phyloP scores from a whole-genome alignment of 371 early-diverging fungal genomes.

The Mucor circinelloides region DNA sequence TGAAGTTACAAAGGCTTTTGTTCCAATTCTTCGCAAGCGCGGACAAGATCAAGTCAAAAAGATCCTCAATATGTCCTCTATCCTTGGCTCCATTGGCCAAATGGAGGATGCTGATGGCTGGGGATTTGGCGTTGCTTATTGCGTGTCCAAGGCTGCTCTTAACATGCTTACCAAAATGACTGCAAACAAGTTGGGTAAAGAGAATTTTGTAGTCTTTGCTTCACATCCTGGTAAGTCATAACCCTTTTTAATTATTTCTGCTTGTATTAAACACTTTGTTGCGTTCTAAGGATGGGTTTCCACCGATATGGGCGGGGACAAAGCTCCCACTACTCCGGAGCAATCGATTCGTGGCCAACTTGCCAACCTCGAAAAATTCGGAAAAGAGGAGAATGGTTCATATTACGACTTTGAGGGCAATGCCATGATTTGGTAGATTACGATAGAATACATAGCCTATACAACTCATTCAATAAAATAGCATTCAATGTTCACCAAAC shows the following conservation, averaged over 20 bases:
- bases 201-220: slow-evolving; percentile 24
- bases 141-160: slow-evolving; percentile 22
- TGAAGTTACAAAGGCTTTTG: slow-evolving; percentile 17
- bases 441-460: background rate
- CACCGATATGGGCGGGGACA: slow-evolving; percentile 25
- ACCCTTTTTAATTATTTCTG: too few species aligned
- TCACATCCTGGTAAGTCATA: slow-evolving; percentile 15
- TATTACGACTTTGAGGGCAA: slow-evolving; percentile 16
- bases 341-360: slow-evolving; percentile 20
- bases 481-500: background rate
- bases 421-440: slow-evolving; percentile 20
- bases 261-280: too few species aligned
- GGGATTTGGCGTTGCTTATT: slow-evolving; percentile 15
- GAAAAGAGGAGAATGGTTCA: slow-evolving; percentile 11
- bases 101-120: background rate
- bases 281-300: slow-evolving; percentile 26
- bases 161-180: slow-evolving; percentile 25
- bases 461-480: background rate
- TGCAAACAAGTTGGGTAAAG: slow-evolving; percentile 13
- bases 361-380: slow-evolving; percentile 1
- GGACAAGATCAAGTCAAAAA: slow-evolving; percentile 18
- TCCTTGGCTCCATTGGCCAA: slow-evolving; percentile 14
- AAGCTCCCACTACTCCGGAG: background rate
- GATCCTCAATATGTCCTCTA: slow-evolving; percentile 27
- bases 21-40: slow-evolving; percentile 29